Conservation (phyloP, 208 protist species). For the Wallacemonas sp. region DNA sequence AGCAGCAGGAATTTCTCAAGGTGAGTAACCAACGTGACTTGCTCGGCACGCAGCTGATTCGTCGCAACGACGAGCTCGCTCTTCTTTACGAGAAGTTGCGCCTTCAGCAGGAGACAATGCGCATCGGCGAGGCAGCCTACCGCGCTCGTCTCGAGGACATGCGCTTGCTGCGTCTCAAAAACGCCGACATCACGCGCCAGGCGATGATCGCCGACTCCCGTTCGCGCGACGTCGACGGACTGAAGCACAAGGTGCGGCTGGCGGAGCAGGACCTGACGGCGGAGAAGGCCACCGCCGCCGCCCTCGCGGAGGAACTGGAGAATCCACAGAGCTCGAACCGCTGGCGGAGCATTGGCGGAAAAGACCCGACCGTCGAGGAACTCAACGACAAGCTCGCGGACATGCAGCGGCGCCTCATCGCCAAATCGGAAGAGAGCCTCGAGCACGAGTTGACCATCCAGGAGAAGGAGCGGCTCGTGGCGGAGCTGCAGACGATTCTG, state of each 20-base stretch:
- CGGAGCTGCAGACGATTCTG: constrained; percentile 94
- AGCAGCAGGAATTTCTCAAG: constrained; percentile 93
- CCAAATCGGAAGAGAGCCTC: constrained; percentile 97
- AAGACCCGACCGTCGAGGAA: constrained; percentile 92
- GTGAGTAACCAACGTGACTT: constrained; percentile 97
- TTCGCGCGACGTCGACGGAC: constrained; percentile 60
- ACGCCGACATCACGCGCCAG: constrained; percentile 90
- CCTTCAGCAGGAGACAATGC: constrained; percentile 93
- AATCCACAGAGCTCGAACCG: constrained; percentile 92
- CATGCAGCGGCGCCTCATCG: constrained; percentile 96
- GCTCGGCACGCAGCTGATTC: constrained; percentile 96
- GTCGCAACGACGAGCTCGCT: constrained; percentile 98
- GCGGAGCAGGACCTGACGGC: constrained; percentile 45
- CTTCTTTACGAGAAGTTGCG: constrained; percentile 98
- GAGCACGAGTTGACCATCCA: constrained; percentile 95
- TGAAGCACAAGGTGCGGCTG: constrained; percentile 47
- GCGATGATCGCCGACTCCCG: constrained; percentile 86
- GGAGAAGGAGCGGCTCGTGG: constrained; percentile 95
- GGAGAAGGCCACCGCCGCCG: constrained; percentile 88
- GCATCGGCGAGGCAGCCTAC: constrained; percentile 95
- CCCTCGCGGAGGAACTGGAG: constrained; percentile 97
- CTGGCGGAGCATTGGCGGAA: constrained; percentile 94
- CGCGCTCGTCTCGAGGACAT: constrained; percentile 80
- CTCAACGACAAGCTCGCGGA: constrained; percentile 95
- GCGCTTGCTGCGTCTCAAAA: constrained; percentile 70